phyloP scores from a whole-genome alignment of 2,329 filamentous ascomycete genomes.

The Dactylonectria macrodidyma region DNA sequence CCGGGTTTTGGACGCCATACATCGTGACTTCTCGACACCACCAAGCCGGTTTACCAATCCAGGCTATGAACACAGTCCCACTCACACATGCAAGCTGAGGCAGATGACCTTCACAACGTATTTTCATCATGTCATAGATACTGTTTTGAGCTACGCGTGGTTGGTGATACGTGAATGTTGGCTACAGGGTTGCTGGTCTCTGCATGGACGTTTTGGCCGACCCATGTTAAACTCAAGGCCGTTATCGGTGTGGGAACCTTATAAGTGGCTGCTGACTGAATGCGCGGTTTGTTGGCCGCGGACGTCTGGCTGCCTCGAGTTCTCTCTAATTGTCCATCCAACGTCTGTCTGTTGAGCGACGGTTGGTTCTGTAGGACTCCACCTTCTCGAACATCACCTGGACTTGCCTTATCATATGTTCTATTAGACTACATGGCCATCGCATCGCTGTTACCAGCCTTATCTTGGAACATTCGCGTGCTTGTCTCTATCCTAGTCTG shows the following conservation, averaged over 20 bases:
- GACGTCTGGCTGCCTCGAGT: not conserved
- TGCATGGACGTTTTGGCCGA: not conserved
- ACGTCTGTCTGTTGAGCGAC: not conserved
- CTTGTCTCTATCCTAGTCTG: not conserved
- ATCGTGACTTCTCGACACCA: not conserved
- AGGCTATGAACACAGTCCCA: not conserved
- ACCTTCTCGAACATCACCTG: not conserved
- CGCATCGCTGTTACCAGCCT: not conserved
- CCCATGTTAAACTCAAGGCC: not conserved
- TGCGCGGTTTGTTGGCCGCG: not conserved
- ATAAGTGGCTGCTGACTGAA: not conserved
- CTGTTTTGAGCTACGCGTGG: not conserved
- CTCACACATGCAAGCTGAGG: not conserved
- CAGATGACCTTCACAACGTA: not conserved
- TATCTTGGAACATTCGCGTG: not conserved
- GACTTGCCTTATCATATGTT: not conserved
- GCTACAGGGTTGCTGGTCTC: not conserved
- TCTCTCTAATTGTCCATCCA: not conserved
- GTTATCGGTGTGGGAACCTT: not conserved
- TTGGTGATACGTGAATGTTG: not conserved
- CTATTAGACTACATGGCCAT: not conserved
- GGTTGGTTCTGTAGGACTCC: not conserved
- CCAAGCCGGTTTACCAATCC: not conserved
- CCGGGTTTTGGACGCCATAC: not conserved
- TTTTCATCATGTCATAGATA: not conserved